A percentile compares a stretch with the other conserved stretches of the same genome.
Evolutionary conservation across 2,329 filamentous ascomycete species (phyloP).

Genomic region (Neofusicoccum kwambonambiense): DNA sequence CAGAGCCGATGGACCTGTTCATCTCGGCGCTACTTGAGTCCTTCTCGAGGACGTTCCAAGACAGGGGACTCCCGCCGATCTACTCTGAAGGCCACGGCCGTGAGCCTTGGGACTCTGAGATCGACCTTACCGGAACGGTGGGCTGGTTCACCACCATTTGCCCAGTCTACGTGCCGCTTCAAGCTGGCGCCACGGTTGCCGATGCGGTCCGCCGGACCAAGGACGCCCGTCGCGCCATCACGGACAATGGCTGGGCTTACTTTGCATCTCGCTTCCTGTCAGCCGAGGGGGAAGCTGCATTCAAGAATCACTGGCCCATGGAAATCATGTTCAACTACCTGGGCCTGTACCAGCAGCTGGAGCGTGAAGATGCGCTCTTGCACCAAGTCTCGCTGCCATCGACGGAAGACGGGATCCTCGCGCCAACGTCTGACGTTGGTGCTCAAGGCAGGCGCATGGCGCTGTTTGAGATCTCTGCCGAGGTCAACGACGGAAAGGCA

Average conservation of each 20-base stretch:
- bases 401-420: not conserved
- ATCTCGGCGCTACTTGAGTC: not conserved
- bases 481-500: slow-evolving; percentile 47
- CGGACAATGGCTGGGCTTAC: slow-evolving; percentile 4
- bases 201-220: not conserved
- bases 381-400: not conserved
- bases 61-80: slow-evolving; percentile 14
- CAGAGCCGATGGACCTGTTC: slow-evolving; percentile 13
- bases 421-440: slow-evolving; percentile 1
- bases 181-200: not conserved
- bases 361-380: slow-evolving; percentile 27
- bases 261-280: not conserved
- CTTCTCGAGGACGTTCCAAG: slow-evolving; percentile 7
- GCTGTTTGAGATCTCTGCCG: slow-evolving; percentile 54
- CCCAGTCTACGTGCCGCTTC: not conserved
- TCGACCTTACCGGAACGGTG: slow-evolving; percentile 26
- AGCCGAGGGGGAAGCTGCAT: not conserved
- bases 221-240: not conserved
- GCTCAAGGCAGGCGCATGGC: slow-evolving; percentile 43
- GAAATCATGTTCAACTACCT: slow-evolving; percentile 61
- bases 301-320: slow-evolving; percentile 29
- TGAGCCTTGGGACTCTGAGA: slow-evolving; percentile 23
- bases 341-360: slow-evolving; percentile 52
- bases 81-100: slow-evolving; percentile 26
- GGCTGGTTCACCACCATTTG: slow-evolving; percentile 24